Conservation (phyloP, 179 eudicot genomes). For the Actinidia chinensis region DNA sequence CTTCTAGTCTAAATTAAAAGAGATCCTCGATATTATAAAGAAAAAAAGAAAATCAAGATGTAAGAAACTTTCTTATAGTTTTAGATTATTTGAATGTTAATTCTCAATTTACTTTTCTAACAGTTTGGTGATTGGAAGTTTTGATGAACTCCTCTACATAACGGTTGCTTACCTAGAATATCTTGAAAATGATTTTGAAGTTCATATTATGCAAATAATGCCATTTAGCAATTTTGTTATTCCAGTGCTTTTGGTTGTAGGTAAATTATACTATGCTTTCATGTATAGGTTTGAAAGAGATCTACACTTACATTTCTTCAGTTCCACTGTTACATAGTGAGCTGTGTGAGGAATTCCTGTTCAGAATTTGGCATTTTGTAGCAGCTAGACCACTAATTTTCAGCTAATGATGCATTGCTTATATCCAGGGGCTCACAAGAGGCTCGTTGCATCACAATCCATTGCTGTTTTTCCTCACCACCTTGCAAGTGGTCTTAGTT, state of each 20-base stretch:
- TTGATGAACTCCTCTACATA: background rate
- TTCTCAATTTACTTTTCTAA: background rate
- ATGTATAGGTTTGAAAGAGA: background rate
- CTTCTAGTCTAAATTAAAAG: background rate
- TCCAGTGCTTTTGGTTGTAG: background rate
- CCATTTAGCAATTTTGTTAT: background rate
- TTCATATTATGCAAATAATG: background rate
- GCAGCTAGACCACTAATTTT: background rate
- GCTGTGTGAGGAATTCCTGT: background rate
- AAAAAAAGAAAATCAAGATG: background rate
- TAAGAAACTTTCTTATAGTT: background rate
- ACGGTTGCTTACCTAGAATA: background rate
- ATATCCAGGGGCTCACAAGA: conserved; percentile 74
- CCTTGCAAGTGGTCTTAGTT: conserved; percentile 89
- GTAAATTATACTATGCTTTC: background rate
- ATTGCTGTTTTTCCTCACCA: conserved; percentile 98
- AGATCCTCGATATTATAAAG: background rate
- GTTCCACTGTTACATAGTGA: background rate
- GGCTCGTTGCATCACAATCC: conserved; percentile 86
- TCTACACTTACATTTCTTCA: background rate
- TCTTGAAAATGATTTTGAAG: background rate
- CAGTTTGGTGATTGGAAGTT: background rate
- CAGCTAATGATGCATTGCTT: background rate
- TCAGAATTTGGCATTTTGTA: background rate
- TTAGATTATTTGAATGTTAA: background rate